These are phyloP conservation scores for Prunus kanzakura DNA, from an alignment of 306 rosid genomes.

Conservation along the genomic window DNA sequence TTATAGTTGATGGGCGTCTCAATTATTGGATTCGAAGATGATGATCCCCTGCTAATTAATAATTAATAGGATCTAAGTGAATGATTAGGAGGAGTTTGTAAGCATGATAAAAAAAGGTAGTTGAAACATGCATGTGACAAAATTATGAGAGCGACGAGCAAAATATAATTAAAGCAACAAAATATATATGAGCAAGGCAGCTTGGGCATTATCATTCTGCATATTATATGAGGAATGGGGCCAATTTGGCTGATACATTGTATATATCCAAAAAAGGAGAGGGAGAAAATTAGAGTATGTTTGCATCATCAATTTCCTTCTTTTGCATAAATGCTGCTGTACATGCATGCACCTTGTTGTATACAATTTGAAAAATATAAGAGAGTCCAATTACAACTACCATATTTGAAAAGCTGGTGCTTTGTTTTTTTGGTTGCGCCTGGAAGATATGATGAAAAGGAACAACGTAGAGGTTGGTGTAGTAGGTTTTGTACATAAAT, in stretches of 20 bases:
- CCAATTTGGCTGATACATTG: neutral
- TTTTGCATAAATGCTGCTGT: neutral
- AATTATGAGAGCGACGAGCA: constrained; percentile 19
- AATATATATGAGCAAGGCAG: neutral
- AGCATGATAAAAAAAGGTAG: constrained; percentile 30
- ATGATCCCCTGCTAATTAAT: neutral
- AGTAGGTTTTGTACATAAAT: neutral
- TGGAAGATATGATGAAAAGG: neutral
- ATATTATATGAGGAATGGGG: neutral
- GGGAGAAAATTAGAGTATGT: neutral
- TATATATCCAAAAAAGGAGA: neutral
- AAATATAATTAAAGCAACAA: constrained; percentile 19
- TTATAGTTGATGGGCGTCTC: neutral
- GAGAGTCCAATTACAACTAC: neutral
- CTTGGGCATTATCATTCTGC: neutral
- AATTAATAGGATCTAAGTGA: constrained; percentile 42
- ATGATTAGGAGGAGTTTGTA: constrained; percentile 44
- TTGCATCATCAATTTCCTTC: constrained; percentile 1
- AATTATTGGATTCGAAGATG: constrained; percentile 1
- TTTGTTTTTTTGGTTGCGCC: neutral
- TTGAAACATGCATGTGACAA: constrained; percentile 46
- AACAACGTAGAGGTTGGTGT: neutral
- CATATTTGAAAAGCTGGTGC: neutral
- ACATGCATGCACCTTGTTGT: constrained; percentile 21
- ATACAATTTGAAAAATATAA: neutral